phyloP scores from a whole-genome alignment of 371 early-diverging fungal genomes.

The Mucor lusitanicus region DNA sequence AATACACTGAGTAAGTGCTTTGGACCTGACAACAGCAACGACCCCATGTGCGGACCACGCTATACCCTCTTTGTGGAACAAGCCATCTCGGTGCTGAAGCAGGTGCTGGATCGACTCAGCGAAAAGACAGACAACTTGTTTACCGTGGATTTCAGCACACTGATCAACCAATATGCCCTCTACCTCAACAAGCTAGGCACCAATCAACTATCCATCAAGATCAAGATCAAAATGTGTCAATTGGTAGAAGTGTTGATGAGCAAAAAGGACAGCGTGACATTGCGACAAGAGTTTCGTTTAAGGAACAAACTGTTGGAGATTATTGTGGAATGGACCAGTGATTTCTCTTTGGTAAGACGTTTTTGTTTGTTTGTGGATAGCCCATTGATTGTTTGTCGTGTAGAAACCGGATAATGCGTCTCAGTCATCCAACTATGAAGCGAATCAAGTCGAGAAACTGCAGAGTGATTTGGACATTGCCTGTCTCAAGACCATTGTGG shows the following conservation, averaged over 20 bases:
- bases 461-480: conserved; percentile 77
- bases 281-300: conserved; percentile 81
- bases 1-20: conserved; percentile 70
- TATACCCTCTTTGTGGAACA: conserved; percentile 87
- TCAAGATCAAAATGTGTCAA: conserved; percentile 82
- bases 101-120: conserved; percentile 74
- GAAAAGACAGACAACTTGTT: conserved; percentile 62
- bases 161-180: conserved; percentile 73
- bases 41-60: conserved; percentile 68
- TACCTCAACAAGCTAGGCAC: conserved; percentile 72
- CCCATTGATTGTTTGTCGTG: background rate
- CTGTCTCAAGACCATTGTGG: conserved; percentile 79
- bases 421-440: conserved; percentile 38
- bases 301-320: conserved; percentile 79
- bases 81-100: conserved; percentile 78
- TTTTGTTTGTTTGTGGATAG: background rate
- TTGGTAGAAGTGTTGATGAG: conserved; percentile 76
- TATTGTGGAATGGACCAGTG: conserved; percentile 86
- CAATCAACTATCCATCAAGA: conserved; percentile 59
- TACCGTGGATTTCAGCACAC: conserved; percentile 74
- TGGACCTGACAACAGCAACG: conserved; percentile 54
- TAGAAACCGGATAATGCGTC: conserved; percentile 28
- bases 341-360: conserved; percentile 52
- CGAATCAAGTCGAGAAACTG: conserved; percentile 52
- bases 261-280: conserved; percentile 71